Evolutionary conservation across 306 rosid genomes (phyloP).

Genomic region (Ammopiptanthus mongolicus): DNA sequence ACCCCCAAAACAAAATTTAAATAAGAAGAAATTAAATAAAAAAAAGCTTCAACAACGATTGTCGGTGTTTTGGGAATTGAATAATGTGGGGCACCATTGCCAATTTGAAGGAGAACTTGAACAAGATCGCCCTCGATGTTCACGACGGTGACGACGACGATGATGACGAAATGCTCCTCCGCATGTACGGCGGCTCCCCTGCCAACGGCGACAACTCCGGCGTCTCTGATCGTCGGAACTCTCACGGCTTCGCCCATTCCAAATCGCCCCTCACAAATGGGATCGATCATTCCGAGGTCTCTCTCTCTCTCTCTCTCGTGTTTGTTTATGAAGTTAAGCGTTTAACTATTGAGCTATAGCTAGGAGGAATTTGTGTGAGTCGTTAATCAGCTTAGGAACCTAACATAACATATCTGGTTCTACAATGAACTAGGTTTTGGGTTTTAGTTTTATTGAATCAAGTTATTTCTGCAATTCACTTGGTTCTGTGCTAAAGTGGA

Average conservation of each 20-base stretch:
- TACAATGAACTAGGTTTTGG: background rate
- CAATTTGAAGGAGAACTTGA: slow-evolving; percentile 78
- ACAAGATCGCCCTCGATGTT: slow-evolving; percentile 83
- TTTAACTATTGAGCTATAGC: background rate
- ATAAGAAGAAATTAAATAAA: background rate
- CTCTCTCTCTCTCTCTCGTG: background rate
- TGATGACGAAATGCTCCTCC: slow-evolving; percentile 43
- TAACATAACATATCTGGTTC: background rate
- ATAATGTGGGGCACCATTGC: slow-evolving; percentile 83
- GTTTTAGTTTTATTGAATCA: background rate
- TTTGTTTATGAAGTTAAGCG: background rate
- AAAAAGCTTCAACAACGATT: background rate
- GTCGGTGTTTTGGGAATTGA: slow-evolving; percentile 15
- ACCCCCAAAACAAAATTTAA: background rate
- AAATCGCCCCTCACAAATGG: slow-evolving; percentile 48
- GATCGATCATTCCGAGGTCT: slow-evolving; percentile 47
- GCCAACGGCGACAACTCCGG: slow-evolving; percentile 34
- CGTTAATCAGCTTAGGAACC: background rate
- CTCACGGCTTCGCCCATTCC: slow-evolving; percentile 57
- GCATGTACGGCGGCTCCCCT: slow-evolving; percentile 28
- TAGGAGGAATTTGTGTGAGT: background rate
- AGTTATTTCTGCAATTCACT: background rate
- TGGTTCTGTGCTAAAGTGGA: background rate
- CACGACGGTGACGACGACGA: slow-evolving; percentile 61
- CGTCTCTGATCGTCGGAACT: slow-evolving; percentile 65